Evolutionary conservation across 345 rosid genomes (phyloP).

Genomic region (Eucalyptus cloeziana): DNA sequence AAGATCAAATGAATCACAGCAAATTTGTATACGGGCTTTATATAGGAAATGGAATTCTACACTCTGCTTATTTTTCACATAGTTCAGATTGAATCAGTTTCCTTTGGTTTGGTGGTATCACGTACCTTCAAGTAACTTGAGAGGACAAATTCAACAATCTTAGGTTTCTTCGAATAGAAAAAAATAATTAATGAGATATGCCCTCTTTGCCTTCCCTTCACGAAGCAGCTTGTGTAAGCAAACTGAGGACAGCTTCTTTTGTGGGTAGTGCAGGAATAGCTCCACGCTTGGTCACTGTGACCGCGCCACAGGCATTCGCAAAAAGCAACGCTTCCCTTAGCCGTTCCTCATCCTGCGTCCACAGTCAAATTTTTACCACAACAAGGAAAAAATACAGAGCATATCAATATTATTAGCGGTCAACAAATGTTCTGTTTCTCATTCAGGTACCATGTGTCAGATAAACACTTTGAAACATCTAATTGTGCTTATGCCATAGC

Average conservation of each 20-base stretch:
- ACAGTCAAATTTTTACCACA: background rate
- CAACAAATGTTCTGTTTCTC: background rate
- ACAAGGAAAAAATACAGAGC: background rate
- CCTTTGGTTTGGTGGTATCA: no score
- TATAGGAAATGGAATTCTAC: background rate
- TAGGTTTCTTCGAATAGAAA: background rate
- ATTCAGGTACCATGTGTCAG: background rate
- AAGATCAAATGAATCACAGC: background rate
- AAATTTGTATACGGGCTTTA: background rate
- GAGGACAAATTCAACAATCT: no score
- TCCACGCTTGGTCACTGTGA: conserved; percentile 82
- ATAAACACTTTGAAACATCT: background rate
- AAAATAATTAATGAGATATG: background rate
- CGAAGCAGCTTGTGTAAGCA: conserved; percentile 8
- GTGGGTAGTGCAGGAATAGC: conserved; percentile 93
- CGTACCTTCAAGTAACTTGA: no score
- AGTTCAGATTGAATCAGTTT: no score
- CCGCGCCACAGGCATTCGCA: conserved; percentile 85
- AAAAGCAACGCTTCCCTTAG: conserved; percentile 66
- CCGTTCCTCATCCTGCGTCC: conserved; percentile 61
- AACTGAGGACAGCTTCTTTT: conserved; percentile 46
- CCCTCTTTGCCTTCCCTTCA: background rate
- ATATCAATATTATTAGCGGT: background rate
- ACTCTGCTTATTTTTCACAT: background rate
- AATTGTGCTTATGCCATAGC: background rate